Evolutionary conservation across 768 basidiomycete genomes (phyloP), one percentile per base, ranked within the genome.

Genomic region (Dictyophora rubrovolvata): DNA sequence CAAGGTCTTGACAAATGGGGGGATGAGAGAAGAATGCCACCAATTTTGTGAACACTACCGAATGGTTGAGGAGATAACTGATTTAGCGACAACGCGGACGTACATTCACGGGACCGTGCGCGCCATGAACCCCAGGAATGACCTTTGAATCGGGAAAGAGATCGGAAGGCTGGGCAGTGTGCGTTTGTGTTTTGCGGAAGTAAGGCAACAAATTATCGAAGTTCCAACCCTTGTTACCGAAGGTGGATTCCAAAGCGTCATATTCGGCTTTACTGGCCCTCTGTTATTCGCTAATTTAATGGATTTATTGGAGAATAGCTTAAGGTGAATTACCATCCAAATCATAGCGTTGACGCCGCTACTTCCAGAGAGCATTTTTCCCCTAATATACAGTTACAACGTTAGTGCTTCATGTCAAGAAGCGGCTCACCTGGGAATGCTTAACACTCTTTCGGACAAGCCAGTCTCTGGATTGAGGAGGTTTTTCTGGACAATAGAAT

Each of bases 131-230:
- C 4, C 42, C 42, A 42, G 42, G 11, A 42, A 42, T 42, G 42
- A 42, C 42, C 42, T 42, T 42, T 12, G 42, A 42, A 14, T 42
- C 42, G 42, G 42, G n/a, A 42, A 42, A 42, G 12, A 42, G 2
- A 14, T 42, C 42, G 3, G 42, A 42, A 42, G 42, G 42, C 10
- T 42, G 42, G 11, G 42, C 42, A 42, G 4, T 42, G 42, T 42
- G 42, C 16, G 42, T 37, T 56, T 65, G 55, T 48, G 57, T 6
- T 22, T 34, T 59, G 53, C 14, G 48, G 23, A 62, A 62, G 53
- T 62, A 60, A 14, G 62, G 62, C 17, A 61, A 46, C 8, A 62
- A 34, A 34, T 50, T 51, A 9, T 60, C 51, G 23, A 52, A 62
- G 48, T 42, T 56, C 62, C 62, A 62, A 23, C 55, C 53, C 14